Evolutionary conservation across 176 grass and related monocot genomes (phyloP).

Genomic region (Typha latifolia): DNA sequence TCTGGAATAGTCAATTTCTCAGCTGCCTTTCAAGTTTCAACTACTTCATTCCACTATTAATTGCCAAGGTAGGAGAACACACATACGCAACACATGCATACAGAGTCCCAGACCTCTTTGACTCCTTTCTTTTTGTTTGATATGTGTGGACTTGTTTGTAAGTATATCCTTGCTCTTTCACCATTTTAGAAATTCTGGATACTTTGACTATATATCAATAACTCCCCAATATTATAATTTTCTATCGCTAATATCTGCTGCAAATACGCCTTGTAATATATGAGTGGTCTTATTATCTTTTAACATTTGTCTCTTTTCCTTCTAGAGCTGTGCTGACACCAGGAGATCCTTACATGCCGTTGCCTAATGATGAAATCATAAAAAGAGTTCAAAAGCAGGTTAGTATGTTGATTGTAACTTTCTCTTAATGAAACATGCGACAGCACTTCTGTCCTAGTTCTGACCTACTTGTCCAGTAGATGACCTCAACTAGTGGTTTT

Average conservation of each 20-base stretch:
- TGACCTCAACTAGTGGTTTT: background rate
- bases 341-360: constrained; percentile 97
- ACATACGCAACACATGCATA: too few relatives aligned
- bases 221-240: too few relatives aligned
- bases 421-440: background rate
- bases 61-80: too few relatives aligned
- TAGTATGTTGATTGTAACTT: background rate
- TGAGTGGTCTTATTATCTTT: background rate
- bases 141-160: too few relatives aligned
- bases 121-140: too few relatives aligned
- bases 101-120: too few relatives aligned
- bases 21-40: too few relatives aligned
- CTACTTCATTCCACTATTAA: too few relatives aligned
- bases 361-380: constrained; percentile 82
- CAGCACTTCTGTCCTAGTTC: background rate
- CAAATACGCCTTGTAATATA: background rate
- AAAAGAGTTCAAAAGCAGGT: constrained; percentile 87
- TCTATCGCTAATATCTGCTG: background rate
- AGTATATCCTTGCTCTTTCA: too few relatives aligned
- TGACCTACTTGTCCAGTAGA: background rate
- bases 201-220: too few relatives aligned
- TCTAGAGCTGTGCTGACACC: constrained; percentile 90
- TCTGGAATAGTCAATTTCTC: too few relatives aligned
- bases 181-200: too few relatives aligned
- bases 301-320: constrained; percentile 17